These are phyloP conservation scores for Lepidium aucheri DNA, from an alignment of 345 rosid species.

Conservation along the genomic window DNA sequence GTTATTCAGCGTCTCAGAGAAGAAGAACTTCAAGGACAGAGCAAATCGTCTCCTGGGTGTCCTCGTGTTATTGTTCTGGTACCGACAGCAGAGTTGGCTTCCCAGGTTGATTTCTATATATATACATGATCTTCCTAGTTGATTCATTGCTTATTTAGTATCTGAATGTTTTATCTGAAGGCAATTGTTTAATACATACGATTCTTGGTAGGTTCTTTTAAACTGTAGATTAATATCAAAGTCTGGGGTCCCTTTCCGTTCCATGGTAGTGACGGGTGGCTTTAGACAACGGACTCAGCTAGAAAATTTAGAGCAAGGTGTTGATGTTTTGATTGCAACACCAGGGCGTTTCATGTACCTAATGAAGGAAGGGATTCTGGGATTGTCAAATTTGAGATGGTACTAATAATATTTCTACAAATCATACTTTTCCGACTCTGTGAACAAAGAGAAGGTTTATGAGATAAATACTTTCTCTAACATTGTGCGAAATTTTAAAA, in stretches of 20 bases:
- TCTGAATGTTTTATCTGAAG: neutral
- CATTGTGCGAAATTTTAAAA: neutral
- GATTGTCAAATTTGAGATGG: slow-evolving; percentile 66
- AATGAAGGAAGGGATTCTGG: slow-evolving; percentile 60
- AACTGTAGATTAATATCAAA: slow-evolving; percentile 73
- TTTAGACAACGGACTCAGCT: slow-evolving; percentile 83
- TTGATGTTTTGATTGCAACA: slow-evolving; percentile 80
- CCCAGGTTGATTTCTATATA: slow-evolving; percentile 49
- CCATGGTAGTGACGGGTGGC: slow-evolving; percentile 88
- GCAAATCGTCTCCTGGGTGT: slow-evolving; percentile 46
- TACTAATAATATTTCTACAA: slow-evolving; percentile 18
- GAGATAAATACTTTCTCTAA: neutral
- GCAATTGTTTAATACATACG: slow-evolving; percentile 14
- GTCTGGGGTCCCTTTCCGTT: slow-evolving; percentile 82
- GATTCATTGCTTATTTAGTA: neutral
- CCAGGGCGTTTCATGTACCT: slow-evolving; percentile 95
- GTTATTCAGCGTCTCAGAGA: slow-evolving; percentile 75
- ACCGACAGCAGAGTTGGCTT: slow-evolving; percentile 95
- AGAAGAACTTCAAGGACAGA: slow-evolving; percentile 69
- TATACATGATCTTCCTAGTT: neutral
- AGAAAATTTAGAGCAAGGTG: slow-evolving; percentile 71
- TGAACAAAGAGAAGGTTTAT: neutral
- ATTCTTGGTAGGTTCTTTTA: slow-evolving; percentile 63
- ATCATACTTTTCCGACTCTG: neutral
- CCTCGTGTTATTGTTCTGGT: slow-evolving; percentile 75